These are phyloP conservation scores for Hypoxylon perforatum DNA, from an alignment of 495 filamentous ascomycete species.

Conservation along the genomic window DNA sequence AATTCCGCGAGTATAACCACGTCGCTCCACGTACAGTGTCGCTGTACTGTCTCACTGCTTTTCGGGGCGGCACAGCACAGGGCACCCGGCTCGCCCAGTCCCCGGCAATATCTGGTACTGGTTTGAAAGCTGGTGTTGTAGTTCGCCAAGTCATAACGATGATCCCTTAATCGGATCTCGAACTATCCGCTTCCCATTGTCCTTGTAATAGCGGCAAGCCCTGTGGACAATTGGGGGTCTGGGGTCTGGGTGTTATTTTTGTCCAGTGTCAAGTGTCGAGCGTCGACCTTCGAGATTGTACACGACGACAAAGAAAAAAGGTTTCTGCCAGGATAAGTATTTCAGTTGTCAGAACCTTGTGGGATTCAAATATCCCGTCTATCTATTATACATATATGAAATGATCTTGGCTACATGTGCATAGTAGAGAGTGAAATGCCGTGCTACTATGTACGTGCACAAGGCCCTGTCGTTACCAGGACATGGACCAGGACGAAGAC, in stretches of 20 bases:
- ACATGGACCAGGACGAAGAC: too few species aligned
- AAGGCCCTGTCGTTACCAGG: too few species aligned
- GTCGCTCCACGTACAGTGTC: slow-evolving; percentile 11
- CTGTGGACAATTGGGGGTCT: neutral
- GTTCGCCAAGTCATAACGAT: slow-evolving; percentile 26
- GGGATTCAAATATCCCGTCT: neutral
- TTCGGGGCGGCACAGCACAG: slow-evolving; percentile 2
- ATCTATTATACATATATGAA: neutral
- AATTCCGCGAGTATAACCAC: slow-evolving; percentile 17
- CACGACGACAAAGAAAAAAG: neutral
- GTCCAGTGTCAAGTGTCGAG: too few species aligned
- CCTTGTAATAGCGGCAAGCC: slow-evolving; percentile 23
- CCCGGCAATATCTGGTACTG: slow-evolving; percentile 25
- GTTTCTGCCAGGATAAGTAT: slow-evolving; percentile 12
- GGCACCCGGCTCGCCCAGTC: slow-evolving; percentile 5
- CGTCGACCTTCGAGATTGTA: too few species aligned
- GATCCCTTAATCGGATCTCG: slow-evolving; percentile 36
- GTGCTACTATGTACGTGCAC: too few species aligned
- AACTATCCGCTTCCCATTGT: slow-evolving; percentile 24
- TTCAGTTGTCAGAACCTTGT: slow-evolving; percentile 21
- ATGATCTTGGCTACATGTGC: neutral
- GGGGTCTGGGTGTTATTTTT: too few species aligned
- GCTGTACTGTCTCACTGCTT: slow-evolving; percentile 14
- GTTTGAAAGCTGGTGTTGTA: slow-evolving; percentile 23
- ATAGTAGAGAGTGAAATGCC: neutral